These are phyloP conservation scores for Microbotryum lychnidis-dioicae DNA, from an alignment of 1,284 basidiomycete species.

Conservation along the genomic window DNA sequence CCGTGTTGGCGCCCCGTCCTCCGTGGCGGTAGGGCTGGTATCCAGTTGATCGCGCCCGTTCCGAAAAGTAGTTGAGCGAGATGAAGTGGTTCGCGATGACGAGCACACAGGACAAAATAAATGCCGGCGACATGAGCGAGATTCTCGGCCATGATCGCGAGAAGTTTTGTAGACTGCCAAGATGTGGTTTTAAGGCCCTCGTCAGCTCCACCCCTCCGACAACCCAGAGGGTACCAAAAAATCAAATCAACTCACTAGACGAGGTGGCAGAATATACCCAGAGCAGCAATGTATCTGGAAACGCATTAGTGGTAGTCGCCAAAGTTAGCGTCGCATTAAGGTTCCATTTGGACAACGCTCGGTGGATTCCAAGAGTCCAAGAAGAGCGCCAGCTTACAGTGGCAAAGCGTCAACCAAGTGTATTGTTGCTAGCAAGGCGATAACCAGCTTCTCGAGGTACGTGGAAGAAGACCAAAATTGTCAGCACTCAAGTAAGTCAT, in stretches of 20 bases:
- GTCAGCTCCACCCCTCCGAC: neutral
- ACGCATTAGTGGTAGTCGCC: neutral
- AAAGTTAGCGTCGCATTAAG: neutral
- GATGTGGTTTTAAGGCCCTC: neutral
- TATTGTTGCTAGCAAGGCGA: slow-evolving; percentile 65
- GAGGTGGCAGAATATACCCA: slow-evolving; percentile 73
- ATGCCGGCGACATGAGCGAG: slow-evolving; percentile 69
- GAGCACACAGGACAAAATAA: slow-evolving; percentile 70
- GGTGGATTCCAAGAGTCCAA: no score
- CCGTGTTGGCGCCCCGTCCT: no score
- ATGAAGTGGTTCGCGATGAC: slow-evolving; percentile 83
- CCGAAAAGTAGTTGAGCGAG: slow-evolving; percentile 89
- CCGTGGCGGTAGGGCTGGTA: no score
- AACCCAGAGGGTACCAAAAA: neutral
- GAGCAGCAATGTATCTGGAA: slow-evolving; percentile 50
- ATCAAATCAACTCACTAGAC: slow-evolving; percentile 49
- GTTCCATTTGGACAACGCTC: no score
- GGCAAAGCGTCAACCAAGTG: slow-evolving; percentile 73
- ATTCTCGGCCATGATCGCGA: slow-evolving; percentile 80
- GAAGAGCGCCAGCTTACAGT: slow-evolving; percentile 35
- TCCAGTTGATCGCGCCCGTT: slow-evolving; percentile 42
- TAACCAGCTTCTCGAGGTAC: slow-evolving; percentile 54
- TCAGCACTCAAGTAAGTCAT: no score
- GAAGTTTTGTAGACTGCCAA: slow-evolving; percentile 60
- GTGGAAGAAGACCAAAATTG: no score